Evolutionary conservation across 306 rosid species (phyloP).

Genomic region (Trichosanthes cucumerina): DNA sequence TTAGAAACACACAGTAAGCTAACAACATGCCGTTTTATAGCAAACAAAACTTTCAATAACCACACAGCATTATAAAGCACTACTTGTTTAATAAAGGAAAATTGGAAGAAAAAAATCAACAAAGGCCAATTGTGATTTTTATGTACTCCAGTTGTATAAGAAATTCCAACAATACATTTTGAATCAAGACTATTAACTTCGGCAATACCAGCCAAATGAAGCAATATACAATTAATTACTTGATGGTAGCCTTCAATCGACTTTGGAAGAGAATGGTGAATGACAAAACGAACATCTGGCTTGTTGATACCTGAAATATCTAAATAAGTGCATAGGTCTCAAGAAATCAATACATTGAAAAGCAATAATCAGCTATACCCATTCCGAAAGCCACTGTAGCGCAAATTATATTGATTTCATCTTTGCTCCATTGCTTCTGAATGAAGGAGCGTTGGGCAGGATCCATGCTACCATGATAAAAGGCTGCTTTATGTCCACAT

Average conservation of each 20-base stretch:
- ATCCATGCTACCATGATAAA: constrained; percentile 94
- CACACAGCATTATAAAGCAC: constrained; percentile 10
- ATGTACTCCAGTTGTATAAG: not conserved
- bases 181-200: not conserved
- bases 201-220: not conserved
- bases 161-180: not conserved
- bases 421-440: constrained; percentile 98
- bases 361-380: constrained; percentile 50
- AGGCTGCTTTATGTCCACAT: constrained; percentile 88
- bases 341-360: constrained; percentile 17
- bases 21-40: not conserved
- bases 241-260: constrained; percentile 98
- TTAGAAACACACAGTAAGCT: not conserved
- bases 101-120: not conserved
- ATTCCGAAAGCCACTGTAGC: constrained; percentile 99
- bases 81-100: not conserved
- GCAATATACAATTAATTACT: constrained; percentile 28
- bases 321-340: constrained; percentile 19
- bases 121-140: not conserved
- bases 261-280: constrained; percentile 96
- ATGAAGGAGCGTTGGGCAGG: constrained; percentile 73
- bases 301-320: constrained; percentile 84
- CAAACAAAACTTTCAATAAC: constrained; percentile 13
- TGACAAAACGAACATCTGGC: constrained; percentile 96
- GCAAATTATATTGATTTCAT: constrained; percentile 84